Evolutionary conservation across 163 green algal species (phyloP).

Genomic region (Chlamydomonas reinhardtii): DNA sequence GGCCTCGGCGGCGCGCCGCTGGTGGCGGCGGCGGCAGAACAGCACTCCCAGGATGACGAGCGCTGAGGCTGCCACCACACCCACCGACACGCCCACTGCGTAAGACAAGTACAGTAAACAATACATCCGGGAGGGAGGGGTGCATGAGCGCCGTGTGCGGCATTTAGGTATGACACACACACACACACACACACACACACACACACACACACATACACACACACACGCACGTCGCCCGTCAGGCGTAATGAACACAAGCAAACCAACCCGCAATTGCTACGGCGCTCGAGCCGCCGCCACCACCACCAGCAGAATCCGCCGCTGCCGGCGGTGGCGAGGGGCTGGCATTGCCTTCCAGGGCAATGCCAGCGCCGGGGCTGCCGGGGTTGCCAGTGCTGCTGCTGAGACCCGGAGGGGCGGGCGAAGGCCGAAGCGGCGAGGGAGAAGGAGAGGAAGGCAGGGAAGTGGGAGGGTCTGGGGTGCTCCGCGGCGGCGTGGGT

Average conservation of each 20-base stretch:
- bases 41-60: background rate
- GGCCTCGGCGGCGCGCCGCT: background rate
- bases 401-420: background rate
- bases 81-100: conserved; percentile 9
- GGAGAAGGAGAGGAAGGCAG: background rate
- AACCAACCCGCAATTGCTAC: no score
- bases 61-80: background rate
- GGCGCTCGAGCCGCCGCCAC: no score
- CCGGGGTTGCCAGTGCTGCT: background rate
- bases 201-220: no score
- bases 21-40: background rate
- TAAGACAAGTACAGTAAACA: no score
- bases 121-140: no score
- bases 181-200: no score
- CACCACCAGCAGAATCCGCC: no score
- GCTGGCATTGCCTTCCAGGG: background rate
- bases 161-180: no score
- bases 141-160: no score
- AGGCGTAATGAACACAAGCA: no score
- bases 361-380: background rate
- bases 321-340: background rate
- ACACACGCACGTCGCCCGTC: no score
- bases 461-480: background rate
- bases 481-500: background rate
- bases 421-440: background rate